Evolutionary conservation across 192 early-diverging fungal species (phyloP), one percentile per base, ranked within the genome.

Genomic region (Entophlyctis helioformis): DNA sequence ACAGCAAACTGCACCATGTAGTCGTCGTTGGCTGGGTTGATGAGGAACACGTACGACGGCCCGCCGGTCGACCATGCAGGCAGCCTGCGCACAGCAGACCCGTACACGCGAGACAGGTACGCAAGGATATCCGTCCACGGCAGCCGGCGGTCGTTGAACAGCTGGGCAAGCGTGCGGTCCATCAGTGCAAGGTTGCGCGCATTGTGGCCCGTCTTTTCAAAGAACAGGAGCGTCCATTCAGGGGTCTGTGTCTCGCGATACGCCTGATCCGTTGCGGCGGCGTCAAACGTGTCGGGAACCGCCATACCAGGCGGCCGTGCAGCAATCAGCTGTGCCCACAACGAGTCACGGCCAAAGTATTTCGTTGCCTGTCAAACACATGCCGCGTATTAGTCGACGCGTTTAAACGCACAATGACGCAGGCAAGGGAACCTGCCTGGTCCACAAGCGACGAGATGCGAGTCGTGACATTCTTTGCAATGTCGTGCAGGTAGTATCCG

Each of bases 181-280:
- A 71, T 62, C 12, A 33, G 24, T 9, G 47, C n/a, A 0, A 75
- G 18, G 24, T 46, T 32, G 24, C 66, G 54, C 9, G 66, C 63
- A 23, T 60, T 65, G 11, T 62, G 56, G 22, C 23, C 54, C 24
- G 71, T 71, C 44, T 71, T 70, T 56, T 71, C 72, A 15, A 75
- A 46, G 49, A 75, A 71, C 44, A 75, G 33, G 27, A 57, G 62
- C 9, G 66, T 57, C 72, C 72, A 75, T 49, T 71, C 67, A 19
- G 48, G 46, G 5, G 47, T 53, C n/a, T n/a, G n/a, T n/a, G n/a
- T n/a, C n/a, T n/a, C n/a, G n/a, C n/a, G n/a, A n/a, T n/a, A n/a
- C n/a, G n/a, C n/a, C n/a, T n/a, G n/a, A n/a, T n/a, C n/a, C n/a
- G n/a, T n/a, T n/a, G n/a, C n/a, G n/a, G n/a, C n/a, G n/a, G n/a